Base-by-base conservation (phyloP, 805 yeast genomes). In the Wickerhamiella occidentalis region DNA sequence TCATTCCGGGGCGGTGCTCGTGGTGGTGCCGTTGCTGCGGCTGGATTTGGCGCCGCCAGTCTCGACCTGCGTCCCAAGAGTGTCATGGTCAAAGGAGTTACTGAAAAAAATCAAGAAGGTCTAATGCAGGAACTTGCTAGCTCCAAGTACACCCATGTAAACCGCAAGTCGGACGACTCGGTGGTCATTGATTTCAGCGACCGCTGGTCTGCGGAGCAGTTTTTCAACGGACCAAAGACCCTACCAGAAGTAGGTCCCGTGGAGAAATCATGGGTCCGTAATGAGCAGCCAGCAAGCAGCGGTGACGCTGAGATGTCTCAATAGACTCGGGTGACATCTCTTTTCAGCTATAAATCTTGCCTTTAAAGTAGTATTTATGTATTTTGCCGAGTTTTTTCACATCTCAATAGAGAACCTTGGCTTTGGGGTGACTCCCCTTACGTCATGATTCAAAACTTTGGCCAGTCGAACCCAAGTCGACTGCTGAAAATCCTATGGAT, bases 11-110 rank as follows among this genome's bases (percentile, higher is more conserved):
- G 56, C 22, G 58, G 58, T 6, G 33, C 33, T 13, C 58, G 62
- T 12, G 61, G 64, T 13, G 57, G 53, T 22, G 54, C 52, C 37
- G 52, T 50, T 11, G 58, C 54, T 13, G 26, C 26, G 5, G 26
- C 7, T 15, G 60, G 58, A 15, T 55, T 54, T 37, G 58, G 57
- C 25, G 48, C 47, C 5, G 61, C 62, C 7, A 51, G 58, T 29
- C 56, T 69, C 17, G 73, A 69, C 52, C 55, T 66, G 29, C 61
- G 73, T 12, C 69, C 73, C 6, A 65, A 62, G 49, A 52, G 57
- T 25, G 65, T 69, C 3, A 46, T 54, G n/a, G 58, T 70, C 7
- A 40, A 45, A 5, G 68, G 68, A 5, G 55, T 68, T 2, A 40
- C 60, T 1, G 52, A 54, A 13, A 62, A 58, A 15, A 55, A 55